Base-by-base conservation (phyloP, 441 rosid species). In the Hura crepitans region DNA sequence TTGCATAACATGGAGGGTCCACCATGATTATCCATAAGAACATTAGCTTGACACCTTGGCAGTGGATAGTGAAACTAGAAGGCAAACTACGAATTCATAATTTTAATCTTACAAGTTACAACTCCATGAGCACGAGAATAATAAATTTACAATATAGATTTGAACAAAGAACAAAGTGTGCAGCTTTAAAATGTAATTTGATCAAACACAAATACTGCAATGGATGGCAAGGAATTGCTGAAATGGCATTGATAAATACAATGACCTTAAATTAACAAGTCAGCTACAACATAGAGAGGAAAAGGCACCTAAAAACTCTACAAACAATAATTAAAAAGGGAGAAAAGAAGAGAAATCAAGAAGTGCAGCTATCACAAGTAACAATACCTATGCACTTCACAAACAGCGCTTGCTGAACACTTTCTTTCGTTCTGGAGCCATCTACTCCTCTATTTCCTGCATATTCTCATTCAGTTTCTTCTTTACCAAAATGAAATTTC, bases 211-310 rank as follows among this genome's bases (percentile, higher is more conserved):
- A 51, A 45, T 31, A 31, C 64, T 31, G 22, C 49, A 46, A 55
- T 43, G 30, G 18, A 73, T 28, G 12, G 33, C 31, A 49, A 51
- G 49, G 50, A 45, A 43, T 47, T 54, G 59, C 31, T 25, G 22
- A 9, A 35, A 62, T 11, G 18, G 20, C 35, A 77, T 63, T 58
- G 71, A 79, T 64, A 69, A 65, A 66, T 20, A 56, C 47, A 59
- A 76, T 74, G 53, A 31, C 59, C 73, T 72, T 12, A 66, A 31
- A 57, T 30, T 33, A 68, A 68, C 69, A 74, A 64, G 68, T 72
- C 78, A 75, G 33, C 68, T 57, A 42, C 61, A 54, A 46, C 64
- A 66, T 71, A 68, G 65, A 45, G 28, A 46, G 62, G 62, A 7
- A 3, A 65, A 70, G 66, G 64, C 62, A 67, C 33, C 65, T 45